These are phyloP conservation scores for Rhodotorula sp. DNA, from an alignment of 1,284 basidiomycete genomes.

Conservation along the genomic window DNA sequence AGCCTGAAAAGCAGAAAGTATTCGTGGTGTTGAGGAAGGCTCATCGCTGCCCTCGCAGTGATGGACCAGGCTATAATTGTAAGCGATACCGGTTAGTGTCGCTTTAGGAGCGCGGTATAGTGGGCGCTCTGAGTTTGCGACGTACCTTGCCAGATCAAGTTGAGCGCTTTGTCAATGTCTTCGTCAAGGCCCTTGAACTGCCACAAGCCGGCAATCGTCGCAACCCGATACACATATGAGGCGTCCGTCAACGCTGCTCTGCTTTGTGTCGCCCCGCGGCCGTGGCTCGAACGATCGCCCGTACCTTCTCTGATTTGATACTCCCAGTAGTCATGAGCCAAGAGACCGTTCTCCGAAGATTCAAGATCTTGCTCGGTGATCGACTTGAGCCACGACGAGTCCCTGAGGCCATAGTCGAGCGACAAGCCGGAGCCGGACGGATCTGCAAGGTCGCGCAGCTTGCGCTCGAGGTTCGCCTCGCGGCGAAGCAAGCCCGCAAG, in stretches of 20 bases:
- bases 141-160: constrained; percentile 11
- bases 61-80: background rate
- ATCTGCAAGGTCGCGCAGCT: no score
- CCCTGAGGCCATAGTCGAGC: constrained; percentile 13
- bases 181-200: constrained; percentile 13
- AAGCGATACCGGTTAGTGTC: no score
- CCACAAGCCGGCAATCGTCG: constrained; percentile 1
- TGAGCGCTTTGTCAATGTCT: constrained; percentile 5
- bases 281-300: no score
- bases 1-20: no score
- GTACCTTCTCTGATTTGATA: background rate
- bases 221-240: background rate
- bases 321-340: constrained; percentile 18
- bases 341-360: background rate
- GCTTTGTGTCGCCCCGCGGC: no score
- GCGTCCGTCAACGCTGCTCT: no score
- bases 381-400: background rate
- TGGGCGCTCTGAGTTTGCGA: constrained; percentile 6
- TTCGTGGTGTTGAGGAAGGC: background rate
- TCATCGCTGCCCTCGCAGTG: constrained; percentile 11
- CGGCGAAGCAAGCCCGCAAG: constrained; percentile 6
- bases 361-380: background rate
- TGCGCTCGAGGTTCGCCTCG: background rate
- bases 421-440: background rate
- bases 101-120: constrained; percentile 6